Conservation (phyloP, 2,329 filamentous ascomycete species). For the Fusarium virguliforme region DNA sequence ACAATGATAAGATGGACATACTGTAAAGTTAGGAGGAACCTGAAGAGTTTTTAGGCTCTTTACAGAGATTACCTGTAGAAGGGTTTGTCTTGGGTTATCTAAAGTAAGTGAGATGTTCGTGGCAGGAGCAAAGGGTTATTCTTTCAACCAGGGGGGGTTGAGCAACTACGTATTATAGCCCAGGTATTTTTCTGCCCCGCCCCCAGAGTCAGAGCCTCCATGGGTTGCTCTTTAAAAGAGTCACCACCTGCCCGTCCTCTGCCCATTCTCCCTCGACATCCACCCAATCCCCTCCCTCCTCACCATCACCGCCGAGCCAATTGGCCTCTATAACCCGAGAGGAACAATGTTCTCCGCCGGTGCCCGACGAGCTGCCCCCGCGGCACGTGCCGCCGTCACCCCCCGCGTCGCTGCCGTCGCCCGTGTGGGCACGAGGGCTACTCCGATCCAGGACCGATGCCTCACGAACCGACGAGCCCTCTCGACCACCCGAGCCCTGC, state of each 20-base stretch:
- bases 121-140: neutral
- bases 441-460: constrained; percentile 48
- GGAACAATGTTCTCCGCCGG: constrained; percentile 63
- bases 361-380: constrained; percentile 59
- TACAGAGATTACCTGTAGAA: neutral
- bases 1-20: neutral
- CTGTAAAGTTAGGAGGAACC: neutral
- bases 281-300: constrained; percentile 21
- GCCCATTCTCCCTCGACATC: constrained; percentile 17
- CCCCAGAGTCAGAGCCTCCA: constrained; percentile 25
- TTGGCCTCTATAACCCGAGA: constrained; percentile 41
- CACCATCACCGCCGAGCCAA: constrained; percentile 41
- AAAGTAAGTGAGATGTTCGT: neutral
- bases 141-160: constrained; percentile 16
- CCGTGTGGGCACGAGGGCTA: constrained; percentile 41
- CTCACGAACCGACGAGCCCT: constrained; percentile 49
- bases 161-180: neutral
- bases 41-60: neutral
- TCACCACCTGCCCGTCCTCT: constrained; percentile 13
- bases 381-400: constrained; percentile 41
- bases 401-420: constrained; percentile 26
- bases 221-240: constrained; percentile 31
- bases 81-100: neutral
- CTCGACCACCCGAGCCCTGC: constrained; percentile 44
- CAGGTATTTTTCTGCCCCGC: constrained; percentile 39